These are phyloP conservation scores for Diaporthe batatas DNA, from an alignment of 2,329 filamentous ascomycete genomes.

Conservation along the genomic window DNA sequence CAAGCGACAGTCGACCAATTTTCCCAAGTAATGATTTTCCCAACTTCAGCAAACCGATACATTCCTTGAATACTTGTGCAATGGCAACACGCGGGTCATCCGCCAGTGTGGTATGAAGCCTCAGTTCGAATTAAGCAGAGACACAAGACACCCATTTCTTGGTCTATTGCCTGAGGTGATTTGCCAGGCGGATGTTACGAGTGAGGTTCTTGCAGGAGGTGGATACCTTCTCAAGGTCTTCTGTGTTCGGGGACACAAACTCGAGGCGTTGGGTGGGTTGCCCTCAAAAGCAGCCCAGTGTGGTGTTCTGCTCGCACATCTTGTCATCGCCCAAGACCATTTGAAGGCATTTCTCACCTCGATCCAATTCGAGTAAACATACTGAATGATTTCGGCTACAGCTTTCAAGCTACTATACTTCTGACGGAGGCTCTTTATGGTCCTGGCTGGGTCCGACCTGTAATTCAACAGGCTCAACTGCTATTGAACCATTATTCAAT, in stretches of 20 bases:
- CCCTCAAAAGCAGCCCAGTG: conserved; percentile 9
- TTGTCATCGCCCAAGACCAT: neutral
- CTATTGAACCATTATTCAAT: neutral
- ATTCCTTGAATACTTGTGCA: neutral
- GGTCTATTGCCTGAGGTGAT: too few relatives aligned
- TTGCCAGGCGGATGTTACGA: too few relatives aligned
- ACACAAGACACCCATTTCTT: too few relatives aligned
- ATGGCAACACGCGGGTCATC: neutral
- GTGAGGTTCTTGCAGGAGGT: too few relatives aligned
- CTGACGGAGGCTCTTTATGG: neutral
- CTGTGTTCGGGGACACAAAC: neutral
- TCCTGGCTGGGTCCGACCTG: neutral
- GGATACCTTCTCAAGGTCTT: too few relatives aligned
- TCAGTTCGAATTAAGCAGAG: neutral
- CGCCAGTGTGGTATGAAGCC: neutral
- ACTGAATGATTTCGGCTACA: neutral
- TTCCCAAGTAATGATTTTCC: neutral
- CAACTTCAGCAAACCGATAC: neutral
- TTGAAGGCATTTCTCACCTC: neutral
- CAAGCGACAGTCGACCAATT: neutral
- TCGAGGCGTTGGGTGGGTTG: too few relatives aligned
- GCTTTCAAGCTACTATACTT: neutral
- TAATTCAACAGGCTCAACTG: neutral
- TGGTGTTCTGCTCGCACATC: neutral
- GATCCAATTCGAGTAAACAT: neutral